Base-by-base conservation (phyloP, 2,329 filamentous ascomycete genomes). In the Teratosphaeria zuluensis region DNA sequence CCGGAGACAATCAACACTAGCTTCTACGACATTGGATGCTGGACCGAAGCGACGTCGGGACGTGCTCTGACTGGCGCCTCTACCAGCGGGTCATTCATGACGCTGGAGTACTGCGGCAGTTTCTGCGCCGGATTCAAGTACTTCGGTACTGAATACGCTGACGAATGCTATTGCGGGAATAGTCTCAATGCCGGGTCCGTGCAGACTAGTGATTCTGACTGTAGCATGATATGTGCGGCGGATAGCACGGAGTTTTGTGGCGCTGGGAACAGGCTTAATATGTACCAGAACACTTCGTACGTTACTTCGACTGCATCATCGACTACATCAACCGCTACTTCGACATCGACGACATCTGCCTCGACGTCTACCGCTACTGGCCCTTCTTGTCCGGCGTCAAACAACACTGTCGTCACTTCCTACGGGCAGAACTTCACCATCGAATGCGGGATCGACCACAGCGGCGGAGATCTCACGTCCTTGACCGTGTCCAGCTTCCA, bases 141-240 rank as follows among this genome's bases (percentile, higher is more conserved):
- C 60, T 76, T 75, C 53, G 75, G 74, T 24, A 64, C 72, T 30
- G 72, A 76, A 59, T 74, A 72, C 56, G 66, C 63, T 4, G 59
- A 59, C 6, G 71, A 76, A 61, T 77, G 75, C 59, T 74, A 66
- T 54, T 66, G 68, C 61, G 48, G 53, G 12, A 52, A 51, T 24
- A 52, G 7, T n/a, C n/a, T 51, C 24, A 51, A 31, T 16, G 35
- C 33, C 16, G 16, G 35, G 19, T 48, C 76, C 74, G 58, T 74
- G 64, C 56, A 66, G 67, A 51, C 9, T 6, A 35, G 14, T 11
- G 6, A 2, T 35, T 35, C 33, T n/a, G 62, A 69, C 9, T 72
- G 70, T 59, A 62, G 57, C 19, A 69, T 68, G 65, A 51, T 60
- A 3, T 72, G 70, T 53, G 57, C 61, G 3, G 67, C 64, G 28